Conservation (phyloP, 2,329 filamentous ascomycete species). For the Pyrenophora tritici-repentis region DNA sequence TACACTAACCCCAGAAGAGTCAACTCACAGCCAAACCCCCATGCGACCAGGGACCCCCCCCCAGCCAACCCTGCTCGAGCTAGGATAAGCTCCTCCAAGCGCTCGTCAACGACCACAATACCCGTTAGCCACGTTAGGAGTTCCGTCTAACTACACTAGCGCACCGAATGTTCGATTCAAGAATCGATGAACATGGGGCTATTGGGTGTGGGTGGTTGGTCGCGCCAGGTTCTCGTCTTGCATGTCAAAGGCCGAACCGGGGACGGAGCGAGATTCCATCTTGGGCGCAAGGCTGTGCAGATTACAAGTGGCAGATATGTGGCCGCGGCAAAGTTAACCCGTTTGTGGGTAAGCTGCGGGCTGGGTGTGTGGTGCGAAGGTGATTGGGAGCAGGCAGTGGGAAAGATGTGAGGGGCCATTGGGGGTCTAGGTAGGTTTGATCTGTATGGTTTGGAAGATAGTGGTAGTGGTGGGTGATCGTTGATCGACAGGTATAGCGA, state of each 20-base stretch:
- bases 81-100: neutral
- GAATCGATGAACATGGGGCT: slow-evolving; percentile 11
- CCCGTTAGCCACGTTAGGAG: too few species aligned
- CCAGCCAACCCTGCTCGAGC: neutral
- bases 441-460: too few species aligned
- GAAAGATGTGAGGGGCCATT: neutral
- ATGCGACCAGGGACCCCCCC: neutral
- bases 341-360: slow-evolving; percentile 7
- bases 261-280: too few species aligned
- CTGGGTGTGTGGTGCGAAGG: slow-evolving; percentile 2
- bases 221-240: neutral
- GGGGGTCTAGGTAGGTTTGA: too few species aligned
- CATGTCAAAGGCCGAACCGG: slow-evolving; percentile 1
- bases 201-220: neutral
- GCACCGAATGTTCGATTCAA: slow-evolving; percentile 17
- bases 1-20: slow-evolving; percentile 1
- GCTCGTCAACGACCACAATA: slow-evolving; percentile 1
- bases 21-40: neutral
- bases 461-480: too few species aligned
- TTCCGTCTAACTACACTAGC: slow-evolving; percentile 2
- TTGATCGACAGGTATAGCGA: too few species aligned
- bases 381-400: slow-evolving; percentile 5
- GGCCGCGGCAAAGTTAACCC: slow-evolving; percentile 19
- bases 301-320: slow-evolving; percentile 17
- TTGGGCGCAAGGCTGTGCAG: slow-evolving; percentile 14